Evolutionary conservation across 495 filamentous ascomycete species (phyloP).

Genomic region (Xeromyces bisporus): DNA sequence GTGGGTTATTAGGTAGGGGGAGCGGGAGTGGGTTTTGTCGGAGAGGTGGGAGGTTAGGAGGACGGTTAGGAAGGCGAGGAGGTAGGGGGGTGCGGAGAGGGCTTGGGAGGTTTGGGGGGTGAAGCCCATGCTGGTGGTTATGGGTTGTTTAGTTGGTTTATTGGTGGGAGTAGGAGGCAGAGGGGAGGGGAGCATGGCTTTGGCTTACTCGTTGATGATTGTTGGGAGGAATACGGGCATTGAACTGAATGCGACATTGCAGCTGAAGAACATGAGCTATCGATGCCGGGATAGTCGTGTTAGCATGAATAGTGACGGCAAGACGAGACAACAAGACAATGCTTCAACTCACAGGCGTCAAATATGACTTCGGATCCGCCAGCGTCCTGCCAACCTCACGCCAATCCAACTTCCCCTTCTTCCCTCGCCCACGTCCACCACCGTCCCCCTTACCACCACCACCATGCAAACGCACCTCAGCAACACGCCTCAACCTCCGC

Average conservation of each 20-base stretch:
- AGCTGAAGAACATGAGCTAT: slow-evolving; percentile 40
- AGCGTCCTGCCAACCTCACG: slow-evolving; percentile 36
- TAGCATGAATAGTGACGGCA: neutral
- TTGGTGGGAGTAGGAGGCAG: too few relatives aligned
- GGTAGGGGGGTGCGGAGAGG: slow-evolving; percentile 40
- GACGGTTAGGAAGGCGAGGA: slow-evolving; percentile 34
- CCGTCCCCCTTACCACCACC: too few relatives aligned
- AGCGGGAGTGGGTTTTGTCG: slow-evolving; percentile 29
- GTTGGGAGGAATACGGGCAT: slow-evolving; percentile 44
- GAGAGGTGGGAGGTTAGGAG: slow-evolving; percentile 34
- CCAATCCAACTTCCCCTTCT: slow-evolving; percentile 30
- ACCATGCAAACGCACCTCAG: slow-evolving; percentile 33
- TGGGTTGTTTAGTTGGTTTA: slow-evolving; percentile 2
- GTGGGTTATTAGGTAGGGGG: slow-evolving; percentile 33
- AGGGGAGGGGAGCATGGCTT: neutral
- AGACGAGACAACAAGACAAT: neutral
- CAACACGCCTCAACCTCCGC: slow-evolving; percentile 27
- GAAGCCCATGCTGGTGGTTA: slow-evolving; percentile 28
- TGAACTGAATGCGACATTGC: slow-evolving; percentile 41
- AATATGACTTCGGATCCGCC: slow-evolving; percentile 47
- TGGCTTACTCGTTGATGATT: slow-evolving; percentile 36
- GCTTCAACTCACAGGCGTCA: slow-evolving; percentile 41
- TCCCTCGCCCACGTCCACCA: too few relatives aligned
- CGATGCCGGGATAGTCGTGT: slow-evolving; percentile 1
- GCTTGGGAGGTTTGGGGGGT: slow-evolving; percentile 32